These are phyloP conservation scores for Tolypocladium tundrense DNA, from an alignment of 2,329 filamentous ascomycete genomes.

Conservation along the genomic window DNA sequence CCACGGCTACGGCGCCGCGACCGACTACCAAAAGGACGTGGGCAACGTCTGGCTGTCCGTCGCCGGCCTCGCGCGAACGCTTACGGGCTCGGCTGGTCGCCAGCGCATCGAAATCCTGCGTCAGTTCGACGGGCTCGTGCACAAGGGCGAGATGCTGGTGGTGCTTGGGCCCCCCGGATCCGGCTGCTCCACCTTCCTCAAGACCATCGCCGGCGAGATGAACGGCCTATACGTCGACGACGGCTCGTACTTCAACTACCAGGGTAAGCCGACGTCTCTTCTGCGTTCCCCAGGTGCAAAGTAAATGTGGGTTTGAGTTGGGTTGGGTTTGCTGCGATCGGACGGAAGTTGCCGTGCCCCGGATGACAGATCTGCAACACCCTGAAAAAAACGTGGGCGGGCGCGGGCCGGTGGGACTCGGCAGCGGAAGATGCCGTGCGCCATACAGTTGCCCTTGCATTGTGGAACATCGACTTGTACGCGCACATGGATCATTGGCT, in stretches of 20 bases:
- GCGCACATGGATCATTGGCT: constrained; percentile 1
- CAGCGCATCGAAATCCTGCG: constrained; percentile 58
- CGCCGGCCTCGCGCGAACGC: constrained; percentile 30
- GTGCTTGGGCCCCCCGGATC: constrained; percentile 62
- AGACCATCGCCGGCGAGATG: constrained; percentile 74
- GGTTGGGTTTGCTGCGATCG: background rate
- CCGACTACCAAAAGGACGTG: constrained; percentile 62
- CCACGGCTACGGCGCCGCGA: constrained; percentile 55
- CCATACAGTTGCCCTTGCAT: background rate
- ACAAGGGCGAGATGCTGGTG: constrained; percentile 65
- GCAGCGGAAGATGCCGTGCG: constrained; percentile 3
- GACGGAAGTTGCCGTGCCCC: constrained; percentile 5
- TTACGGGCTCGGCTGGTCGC: constrained; percentile 37
- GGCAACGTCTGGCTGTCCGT: constrained; percentile 48
- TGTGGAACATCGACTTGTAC: constrained; percentile 1
- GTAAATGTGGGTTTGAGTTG: background rate
- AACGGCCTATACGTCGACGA: constrained; percentile 68
- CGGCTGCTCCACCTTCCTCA: constrained; percentile 79
- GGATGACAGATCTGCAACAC: background rate
- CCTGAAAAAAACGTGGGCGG: constrained; percentile 1
- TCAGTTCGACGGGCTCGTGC: constrained; percentile 57
- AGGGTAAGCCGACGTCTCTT: constrained; percentile 36
- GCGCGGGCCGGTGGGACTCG: constrained; percentile 2
- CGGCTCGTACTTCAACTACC: constrained; percentile 69
- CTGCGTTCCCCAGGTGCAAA: background rate